These are phyloP conservation scores for Coniochaeta hoffmannii DNA, from an alignment of 2,329 filamentous ascomycete genomes.

Conservation along the genomic window DNA sequence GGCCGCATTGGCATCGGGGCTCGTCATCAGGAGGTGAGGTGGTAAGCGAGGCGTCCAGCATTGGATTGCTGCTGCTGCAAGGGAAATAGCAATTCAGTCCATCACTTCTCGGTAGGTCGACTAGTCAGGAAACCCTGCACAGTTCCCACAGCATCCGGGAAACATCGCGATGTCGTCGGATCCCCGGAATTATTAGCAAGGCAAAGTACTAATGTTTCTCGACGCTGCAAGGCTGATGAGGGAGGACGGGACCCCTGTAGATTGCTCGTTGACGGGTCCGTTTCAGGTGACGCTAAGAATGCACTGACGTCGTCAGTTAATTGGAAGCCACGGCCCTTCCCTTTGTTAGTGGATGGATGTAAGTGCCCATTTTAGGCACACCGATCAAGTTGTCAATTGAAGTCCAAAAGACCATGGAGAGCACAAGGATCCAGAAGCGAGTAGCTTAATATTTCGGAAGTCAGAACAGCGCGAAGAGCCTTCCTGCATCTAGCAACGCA, in stretches of 20 bases:
- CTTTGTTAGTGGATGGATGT: too few relatives aligned
- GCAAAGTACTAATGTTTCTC: not conserved
- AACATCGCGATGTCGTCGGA: not conserved
- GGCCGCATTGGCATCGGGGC: not conserved
- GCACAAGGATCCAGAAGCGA: not conserved
- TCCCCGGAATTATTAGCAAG: not conserved
- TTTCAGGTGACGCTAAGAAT: not conserved
- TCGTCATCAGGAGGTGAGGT: slow-evolving; percentile 11
- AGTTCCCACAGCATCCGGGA: not conserved
- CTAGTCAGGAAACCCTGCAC: not conserved
- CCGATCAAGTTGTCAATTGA: too few relatives aligned
- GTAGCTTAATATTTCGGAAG: not conserved
- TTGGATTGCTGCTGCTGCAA: not conserved
- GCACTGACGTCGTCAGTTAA: not conserved
- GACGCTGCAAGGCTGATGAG: not conserved
- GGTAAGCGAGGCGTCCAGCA: not conserved
- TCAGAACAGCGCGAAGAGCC: not conserved
- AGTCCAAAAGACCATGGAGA: too few relatives aligned
- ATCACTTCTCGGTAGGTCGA: not conserved
- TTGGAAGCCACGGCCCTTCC: not conserved
- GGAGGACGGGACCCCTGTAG: not conserved
- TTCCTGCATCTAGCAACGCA: not conserved
- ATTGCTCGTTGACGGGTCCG: not conserved
- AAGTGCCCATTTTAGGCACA: not conserved
- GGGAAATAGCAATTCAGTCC: not conserved